phyloP scores from a whole-genome alignment of 805 yeast genomes.

The Saccharomycopsis oosterbeekiorum region DNA sequence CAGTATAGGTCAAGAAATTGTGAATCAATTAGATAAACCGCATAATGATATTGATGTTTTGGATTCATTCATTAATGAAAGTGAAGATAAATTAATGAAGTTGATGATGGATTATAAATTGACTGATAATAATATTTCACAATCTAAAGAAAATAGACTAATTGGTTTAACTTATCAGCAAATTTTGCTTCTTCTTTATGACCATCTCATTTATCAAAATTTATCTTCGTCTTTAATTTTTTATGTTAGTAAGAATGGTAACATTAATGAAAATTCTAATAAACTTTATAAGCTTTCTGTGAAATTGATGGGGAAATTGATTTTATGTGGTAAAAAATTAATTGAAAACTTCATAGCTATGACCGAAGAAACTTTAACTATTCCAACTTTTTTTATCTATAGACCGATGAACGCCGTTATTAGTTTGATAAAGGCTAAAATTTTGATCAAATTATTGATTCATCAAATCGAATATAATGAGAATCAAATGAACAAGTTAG shows the following conservation, averaged over 20 bases:
- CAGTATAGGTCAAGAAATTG: conserved; percentile 40
- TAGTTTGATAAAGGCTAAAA: conserved; percentile 36
- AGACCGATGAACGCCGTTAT: conserved; percentile 45
- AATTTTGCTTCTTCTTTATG: conserved; percentile 41
- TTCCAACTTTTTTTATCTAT: conserved; percentile 44
- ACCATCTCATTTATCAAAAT: conserved; percentile 38
- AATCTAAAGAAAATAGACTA: conserved; percentile 30
- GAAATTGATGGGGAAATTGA: conserved; percentile 28
- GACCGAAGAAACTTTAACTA: conserved; percentile 30
- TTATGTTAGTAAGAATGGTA: conserved; percentile 8
- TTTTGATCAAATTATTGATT: conserved; percentile 33
- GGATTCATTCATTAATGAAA: conserved; percentile 18
- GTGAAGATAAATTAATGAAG: conserved; percentile 33
- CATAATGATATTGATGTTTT: conserved; percentile 5
- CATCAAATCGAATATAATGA: conserved; percentile 5
- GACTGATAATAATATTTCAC: conserved; percentile 24
- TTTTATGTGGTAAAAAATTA: conserved; percentile 36
- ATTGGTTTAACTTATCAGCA: conserved; percentile 41
- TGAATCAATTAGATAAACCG: neutral
- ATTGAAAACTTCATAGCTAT: conserved; percentile 35
- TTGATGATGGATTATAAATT: conserved; percentile 31
- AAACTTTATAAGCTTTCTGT: conserved; percentile 10
- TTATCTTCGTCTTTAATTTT: conserved; percentile 20
- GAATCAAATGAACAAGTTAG: neutral
- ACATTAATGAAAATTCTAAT: conserved; percentile 2